phyloP scores from a whole-genome alignment of 1,284 basidiomycete species.

The Microbotryum intermedium region DNA sequence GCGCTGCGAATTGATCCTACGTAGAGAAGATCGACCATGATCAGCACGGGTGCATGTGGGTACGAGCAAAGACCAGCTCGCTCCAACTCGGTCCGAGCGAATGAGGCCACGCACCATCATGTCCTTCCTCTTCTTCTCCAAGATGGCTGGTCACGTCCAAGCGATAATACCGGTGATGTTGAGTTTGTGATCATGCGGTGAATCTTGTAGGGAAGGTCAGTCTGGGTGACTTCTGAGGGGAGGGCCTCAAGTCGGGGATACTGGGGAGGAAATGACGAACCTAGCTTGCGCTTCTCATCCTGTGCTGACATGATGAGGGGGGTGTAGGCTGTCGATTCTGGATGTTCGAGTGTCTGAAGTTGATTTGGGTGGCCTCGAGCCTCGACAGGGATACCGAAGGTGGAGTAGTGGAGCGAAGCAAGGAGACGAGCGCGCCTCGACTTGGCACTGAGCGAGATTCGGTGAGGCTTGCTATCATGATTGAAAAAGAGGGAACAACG shows the following conservation, averaged over 20 bases:
- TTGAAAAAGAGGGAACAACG: too few species aligned
- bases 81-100: neutral
- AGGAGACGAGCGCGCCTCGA: too few species aligned
- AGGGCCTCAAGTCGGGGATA: neutral
- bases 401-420: too few species aligned
- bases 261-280: neutral
- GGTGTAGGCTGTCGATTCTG: neutral
- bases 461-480: too few species aligned
- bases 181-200: neutral
- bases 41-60: neutral
- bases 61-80: neutral
- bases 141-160: slow-evolving; percentile 31
- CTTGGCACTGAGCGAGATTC: too few species aligned
- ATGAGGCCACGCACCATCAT: slow-evolving; percentile 47
- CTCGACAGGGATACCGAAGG: too few species aligned
- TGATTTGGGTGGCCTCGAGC: too few species aligned
- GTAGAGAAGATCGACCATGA: neutral
- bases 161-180: neutral
- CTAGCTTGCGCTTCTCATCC: slow-evolving; percentile 7
- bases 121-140: slow-evolving; percentile 67
- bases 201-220: neutral
- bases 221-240: too few species aligned
- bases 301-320: neutral
- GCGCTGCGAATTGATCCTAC: slow-evolving; percentile 74
- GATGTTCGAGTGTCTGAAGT: too few species aligned